Evolutionary conservation across 306 rosid species (phyloP), one percentile per base, ranked within the genome.

Genomic region (Pterocarpus santalinus): DNA sequence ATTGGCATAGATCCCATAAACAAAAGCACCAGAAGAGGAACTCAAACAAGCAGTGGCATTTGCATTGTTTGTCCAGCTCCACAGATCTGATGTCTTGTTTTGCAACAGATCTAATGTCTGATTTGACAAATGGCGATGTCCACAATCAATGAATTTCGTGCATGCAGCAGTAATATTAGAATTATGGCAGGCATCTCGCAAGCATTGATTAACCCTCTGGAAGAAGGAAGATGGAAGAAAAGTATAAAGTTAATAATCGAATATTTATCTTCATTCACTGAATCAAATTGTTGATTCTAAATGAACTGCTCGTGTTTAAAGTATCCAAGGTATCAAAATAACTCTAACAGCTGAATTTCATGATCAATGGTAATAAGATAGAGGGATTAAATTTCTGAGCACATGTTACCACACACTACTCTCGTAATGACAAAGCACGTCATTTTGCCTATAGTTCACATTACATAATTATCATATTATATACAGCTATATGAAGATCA

Each of bases 131-230:
- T 22, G 61, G 22, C 28, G 0, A 22, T 22, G 28, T 22, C 32
- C 95, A 81, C 98, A 91, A 78, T 94, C 97, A 51, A 89, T 82
- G 69, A 78, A 82, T 68, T 22, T 14, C 78, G 4, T 13, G 86
- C 98, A 94, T 3, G 0, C 1, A 1, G 0, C 28, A 22, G 28
- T 0, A 2, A 46, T 8, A 15, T 0, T 6, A 43, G 86, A 15
- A 1, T 5, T 0, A 36, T 1, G 74, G 71, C 97, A 94, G 49
- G 88, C 94, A 3, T 71, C 34, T 75, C 90, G 87, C 80, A 94
- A 85, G 83, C 98, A 94, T 82, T 90, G 94, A 78, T 86, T 91
- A 85, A 92, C 92, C 85, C 97, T 89, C 97, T 94, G 80, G 47
- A 63, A 78, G 14, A 79, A 67, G 76, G 73, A 83, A 80, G 33